Evolutionary conservation across 2,329 filamentous ascomycete species (phyloP), one percentile per base, ranked within the genome.

Genomic region (Aulographum hederae): DNA sequence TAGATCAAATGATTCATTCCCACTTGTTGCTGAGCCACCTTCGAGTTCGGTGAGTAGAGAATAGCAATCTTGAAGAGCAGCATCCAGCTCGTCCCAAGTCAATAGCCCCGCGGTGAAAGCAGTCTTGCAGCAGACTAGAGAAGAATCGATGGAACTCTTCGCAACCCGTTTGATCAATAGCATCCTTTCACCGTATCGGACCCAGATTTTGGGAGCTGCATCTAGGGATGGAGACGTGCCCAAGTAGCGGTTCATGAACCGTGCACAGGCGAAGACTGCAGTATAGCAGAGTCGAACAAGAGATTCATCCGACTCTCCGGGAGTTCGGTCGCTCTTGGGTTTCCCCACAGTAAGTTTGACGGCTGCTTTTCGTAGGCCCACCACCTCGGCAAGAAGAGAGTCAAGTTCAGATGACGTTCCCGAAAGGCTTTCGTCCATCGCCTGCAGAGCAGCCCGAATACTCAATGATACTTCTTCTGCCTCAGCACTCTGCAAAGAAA

Each of bases 131-230:
- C 50, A 49, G 4, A 45, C 35, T 16, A 48, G 34, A 2, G 46
- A 43, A 11, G 52, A 54, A 27, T 57, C 53, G 4, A 53, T 31
- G 19, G 46, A 48, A 16, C 46, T 46, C 39, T 53, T 52, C 12
- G 38, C 32, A 12, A 43, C 43, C 33, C 47, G 52, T 20, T 39
- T 41, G 23, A 30, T 30, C 28, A 33, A 39, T 18, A 23, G 18
- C 18, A 46, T 36, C 23, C 46, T 42, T 21, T 48, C 43, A 11
- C 40, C 26, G 20, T 46, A 40, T 18, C 41, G 44, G 11, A 30
- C 30, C 4, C 41, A 35, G 3, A 34, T 28, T 32, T 44, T 42
- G 2, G 35, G 13, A 28, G 47, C 45, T 6, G 37, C 19, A 19
- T 41, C 39, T 10, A 37, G 30, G 12, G 40, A 19, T 4, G 39